A percentile compares a stretch with the other conserved stretches of the same genome.
These are phyloP conservation scores for Nannizziopsis barbatae DNA, from an alignment of 2,329 filamentous ascomycete genomes.

Conservation along the genomic window DNA sequence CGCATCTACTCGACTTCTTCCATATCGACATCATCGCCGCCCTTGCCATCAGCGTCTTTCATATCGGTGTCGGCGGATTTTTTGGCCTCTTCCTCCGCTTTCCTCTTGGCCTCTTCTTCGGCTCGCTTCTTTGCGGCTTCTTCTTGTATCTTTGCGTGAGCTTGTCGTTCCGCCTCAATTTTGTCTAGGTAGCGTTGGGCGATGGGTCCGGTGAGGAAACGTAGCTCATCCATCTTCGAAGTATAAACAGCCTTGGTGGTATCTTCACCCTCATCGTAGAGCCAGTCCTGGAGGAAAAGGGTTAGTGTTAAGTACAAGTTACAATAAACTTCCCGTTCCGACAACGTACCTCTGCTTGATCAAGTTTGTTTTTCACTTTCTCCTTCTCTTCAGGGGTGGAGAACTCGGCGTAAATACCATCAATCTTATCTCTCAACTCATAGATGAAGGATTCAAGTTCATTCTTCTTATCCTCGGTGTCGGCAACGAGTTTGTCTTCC, in stretches of 20 bases:
- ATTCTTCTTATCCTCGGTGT: conserved; percentile 99
- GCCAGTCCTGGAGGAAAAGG: conserved; percentile 63
- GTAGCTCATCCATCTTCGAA: conserved; percentile 92
- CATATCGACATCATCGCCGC: conserved; percentile 10
- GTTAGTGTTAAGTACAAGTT: not conserved
- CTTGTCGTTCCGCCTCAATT: conserved; percentile 73
- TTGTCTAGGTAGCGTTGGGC: conserved; percentile 94
- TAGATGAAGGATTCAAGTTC: conserved; percentile 97
- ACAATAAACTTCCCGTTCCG: not conserved
- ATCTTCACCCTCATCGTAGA: conserved; percentile 95
- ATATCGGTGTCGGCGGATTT: conserved; percentile 43
- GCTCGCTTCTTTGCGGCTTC: conserved; percentile 53
- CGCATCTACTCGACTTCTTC: conserved; percentile 14
- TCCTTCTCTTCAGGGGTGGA: conserved; percentile 86
- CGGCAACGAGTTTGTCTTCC: conserved; percentile 95
- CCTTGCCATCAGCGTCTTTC: conserved; percentile 44
- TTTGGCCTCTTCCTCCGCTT: conserved; percentile 58
- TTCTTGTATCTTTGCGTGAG: conserved; percentile 55
- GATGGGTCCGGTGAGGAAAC: conserved; percentile 78
- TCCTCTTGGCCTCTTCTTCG: conserved; percentile 62
- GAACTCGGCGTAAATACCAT: conserved; percentile 81
- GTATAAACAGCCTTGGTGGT: conserved; percentile 87
- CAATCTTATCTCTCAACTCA: conserved; percentile 88
- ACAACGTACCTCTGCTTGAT: conserved; percentile 65
- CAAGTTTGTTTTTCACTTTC: conserved; percentile 72